Evolutionary conservation across 306 rosid genomes (phyloP).

Genomic region (Malus fusca): DNA sequence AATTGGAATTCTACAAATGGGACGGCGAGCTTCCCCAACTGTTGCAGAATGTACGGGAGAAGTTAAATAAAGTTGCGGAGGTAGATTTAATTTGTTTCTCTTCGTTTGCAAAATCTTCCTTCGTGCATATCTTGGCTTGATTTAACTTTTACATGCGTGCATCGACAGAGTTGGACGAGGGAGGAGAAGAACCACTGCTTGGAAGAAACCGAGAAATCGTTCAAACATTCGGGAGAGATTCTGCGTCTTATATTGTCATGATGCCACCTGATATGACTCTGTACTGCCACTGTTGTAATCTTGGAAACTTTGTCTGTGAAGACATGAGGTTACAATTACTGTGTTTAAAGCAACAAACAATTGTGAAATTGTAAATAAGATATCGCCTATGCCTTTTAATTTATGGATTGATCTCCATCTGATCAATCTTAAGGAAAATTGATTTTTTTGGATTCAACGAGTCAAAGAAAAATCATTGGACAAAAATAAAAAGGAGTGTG

Average conservation of each 20-base stretch:
- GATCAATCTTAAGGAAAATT: too few species aligned
- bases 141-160: not conserved
- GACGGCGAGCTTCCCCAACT: constrained; percentile 71
- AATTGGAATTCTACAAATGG: constrained; percentile 90
- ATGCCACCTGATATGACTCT: constrained; percentile 1
- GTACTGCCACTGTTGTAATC: not conserved
- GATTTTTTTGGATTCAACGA: not conserved
- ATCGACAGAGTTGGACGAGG: constrained; percentile 72
- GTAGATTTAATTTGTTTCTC: constrained; percentile 29
- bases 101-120: not conserved
- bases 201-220: constrained; percentile 94
- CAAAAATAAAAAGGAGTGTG: too few species aligned
- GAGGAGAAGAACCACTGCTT: constrained; percentile 93
- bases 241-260: constrained; percentile 78
- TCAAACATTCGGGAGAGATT: constrained; percentile 83
- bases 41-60: constrained; percentile 85
- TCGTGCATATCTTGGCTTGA: not conserved
- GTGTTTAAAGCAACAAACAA: not conserved
- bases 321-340: not conserved
- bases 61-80: constrained; percentile 79
- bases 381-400: not conserved
- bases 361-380: not conserved
- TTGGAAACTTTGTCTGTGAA: not conserved
- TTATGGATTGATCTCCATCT: not conserved
- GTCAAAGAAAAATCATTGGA: too few species aligned